Evolutionary conservation across 371 early-diverging fungal genomes (phyloP).

Genomic region (Mortierella sp.): DNA sequence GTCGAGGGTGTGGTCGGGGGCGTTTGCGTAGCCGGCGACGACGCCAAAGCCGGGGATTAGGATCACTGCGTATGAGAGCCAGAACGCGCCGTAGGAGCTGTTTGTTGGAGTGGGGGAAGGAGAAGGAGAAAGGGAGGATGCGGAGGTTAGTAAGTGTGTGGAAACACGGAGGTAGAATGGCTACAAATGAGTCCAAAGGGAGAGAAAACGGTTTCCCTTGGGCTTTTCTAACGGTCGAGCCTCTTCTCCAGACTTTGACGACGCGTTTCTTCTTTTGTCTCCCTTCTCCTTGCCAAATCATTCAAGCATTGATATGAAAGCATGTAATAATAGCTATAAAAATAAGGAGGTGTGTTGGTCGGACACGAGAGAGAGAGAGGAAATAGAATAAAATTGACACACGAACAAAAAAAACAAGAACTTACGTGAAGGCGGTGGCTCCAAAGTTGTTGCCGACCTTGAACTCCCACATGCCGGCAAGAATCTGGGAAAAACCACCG

Average conservation of each 20-base stretch:
- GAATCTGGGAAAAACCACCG: slow-evolving; percentile 67
- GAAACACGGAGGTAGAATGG: background rate
- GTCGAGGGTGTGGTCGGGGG: slow-evolving; percentile 58
- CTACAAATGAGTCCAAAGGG: background rate
- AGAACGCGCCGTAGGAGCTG: slow-evolving; percentile 83
- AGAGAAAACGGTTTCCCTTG: background rate
- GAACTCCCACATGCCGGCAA: slow-evolving; percentile 92
- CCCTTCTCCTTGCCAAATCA: background rate
- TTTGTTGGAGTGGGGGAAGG: background rate
- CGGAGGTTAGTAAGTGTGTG: background rate
- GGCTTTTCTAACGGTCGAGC: background rate
- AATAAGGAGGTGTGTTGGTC: background rate
- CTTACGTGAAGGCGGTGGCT: slow-evolving; percentile 81
- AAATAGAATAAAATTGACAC: slow-evolving; percentile 2
- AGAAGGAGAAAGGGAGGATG: background rate
- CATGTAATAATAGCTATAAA: slow-evolving; percentile 4
- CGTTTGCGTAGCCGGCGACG: slow-evolving; percentile 59
- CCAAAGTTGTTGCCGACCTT: slow-evolving; percentile 84
- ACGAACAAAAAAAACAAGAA: background rate
- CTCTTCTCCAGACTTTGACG: background rate
- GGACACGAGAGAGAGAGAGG: background rate
- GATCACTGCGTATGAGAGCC: slow-evolving; percentile 80
- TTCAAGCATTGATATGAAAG: background rate
- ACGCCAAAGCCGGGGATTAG: slow-evolving; percentile 71
- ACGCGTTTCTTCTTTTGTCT: background rate